Conservation (phyloP, 129 eudicot genomes). For the carrot (Daucus carota) region DNA sequence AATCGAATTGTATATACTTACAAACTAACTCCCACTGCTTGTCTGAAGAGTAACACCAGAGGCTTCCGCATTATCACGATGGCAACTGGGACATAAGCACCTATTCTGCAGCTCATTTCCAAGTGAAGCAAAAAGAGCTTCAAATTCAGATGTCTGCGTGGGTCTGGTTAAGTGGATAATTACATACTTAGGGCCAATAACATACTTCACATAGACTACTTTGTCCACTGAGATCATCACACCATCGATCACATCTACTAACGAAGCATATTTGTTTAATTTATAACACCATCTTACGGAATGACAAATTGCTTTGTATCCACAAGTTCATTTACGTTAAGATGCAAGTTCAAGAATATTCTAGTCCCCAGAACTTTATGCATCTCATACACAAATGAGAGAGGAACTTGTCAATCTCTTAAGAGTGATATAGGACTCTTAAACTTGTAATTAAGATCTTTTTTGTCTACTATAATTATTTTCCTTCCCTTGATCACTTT, state of each 20-base stretch:
- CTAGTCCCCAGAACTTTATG: background rate
- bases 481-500: background rate
- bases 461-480: background rate
- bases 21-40: constrained; percentile 22
- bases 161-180: constrained; percentile 35
- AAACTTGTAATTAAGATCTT: background rate
- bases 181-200: background rate
- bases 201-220: constrained; percentile 3
- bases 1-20: constrained; percentile 17
- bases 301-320: background rate
- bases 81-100: constrained; percentile 60
- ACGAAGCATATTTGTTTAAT: background rate
- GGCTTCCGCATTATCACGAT: constrained; percentile 50
- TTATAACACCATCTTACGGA: background rate
- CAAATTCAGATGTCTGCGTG: constrained; percentile 62
- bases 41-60: constrained; percentile 39
- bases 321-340: background rate
- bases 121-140: constrained; percentile 36
- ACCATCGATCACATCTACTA: background rate
- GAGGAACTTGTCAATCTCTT: background rate
- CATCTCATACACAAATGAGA: background rate
- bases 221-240: background rate
- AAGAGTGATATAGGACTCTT: background rate
- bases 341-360: background rate
- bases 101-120: constrained; percentile 66